Evolutionary conservation across 1,139 yeast species (phyloP).

Genomic region (Meyerozyma carpophila): DNA sequence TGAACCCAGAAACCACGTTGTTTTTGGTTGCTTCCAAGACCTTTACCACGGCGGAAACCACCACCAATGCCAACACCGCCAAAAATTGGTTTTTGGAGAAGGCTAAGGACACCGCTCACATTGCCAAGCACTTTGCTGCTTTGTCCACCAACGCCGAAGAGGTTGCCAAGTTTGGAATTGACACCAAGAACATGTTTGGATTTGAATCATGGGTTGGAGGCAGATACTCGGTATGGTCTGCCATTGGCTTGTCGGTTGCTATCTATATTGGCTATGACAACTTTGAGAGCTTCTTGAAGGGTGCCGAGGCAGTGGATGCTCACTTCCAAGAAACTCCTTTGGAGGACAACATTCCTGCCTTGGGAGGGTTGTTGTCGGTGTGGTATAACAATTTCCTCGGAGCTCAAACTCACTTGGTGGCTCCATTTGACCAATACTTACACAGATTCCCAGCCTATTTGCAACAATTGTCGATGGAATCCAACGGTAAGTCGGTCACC

Average conservation of each 20-base stretch:
- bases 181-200: conserved; percentile 96
- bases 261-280: conserved; percentile 92
- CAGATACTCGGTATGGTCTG: conserved; percentile 98
- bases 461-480: conserved; percentile 98
- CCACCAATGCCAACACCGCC: conserved; percentile 92
- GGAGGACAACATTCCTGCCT: conserved; percentile 84
- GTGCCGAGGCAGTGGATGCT: conserved; percentile 95
- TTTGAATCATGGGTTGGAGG: conserved; percentile 99
- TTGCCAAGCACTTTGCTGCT: conserved; percentile 97
- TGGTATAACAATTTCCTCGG: conserved; percentile 99
- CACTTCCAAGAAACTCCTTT: conserved; percentile 82
- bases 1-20: conserved; percentile 87
- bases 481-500: conserved; percentile 96
- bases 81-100: conserved; percentile 83
- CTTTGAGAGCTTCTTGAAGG: conserved; percentile 85
- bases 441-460: conserved; percentile 99
- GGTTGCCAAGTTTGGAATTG: conserved; percentile 92
- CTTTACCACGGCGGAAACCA: conserved; percentile 97
- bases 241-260: conserved; percentile 94
- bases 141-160: conserved; percentile 88
- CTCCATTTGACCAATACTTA: conserved; percentile 97
- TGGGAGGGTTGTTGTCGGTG: conserved; percentile 89
- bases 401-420: conserved; percentile 96
- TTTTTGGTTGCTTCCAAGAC: conserved; percentile 96
- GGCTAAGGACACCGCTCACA: conserved; percentile 64